Evolutionary conservation across 2,329 filamentous ascomycete species (phyloP).

Genomic region (Tolypocladium cylindrosporum): DNA sequence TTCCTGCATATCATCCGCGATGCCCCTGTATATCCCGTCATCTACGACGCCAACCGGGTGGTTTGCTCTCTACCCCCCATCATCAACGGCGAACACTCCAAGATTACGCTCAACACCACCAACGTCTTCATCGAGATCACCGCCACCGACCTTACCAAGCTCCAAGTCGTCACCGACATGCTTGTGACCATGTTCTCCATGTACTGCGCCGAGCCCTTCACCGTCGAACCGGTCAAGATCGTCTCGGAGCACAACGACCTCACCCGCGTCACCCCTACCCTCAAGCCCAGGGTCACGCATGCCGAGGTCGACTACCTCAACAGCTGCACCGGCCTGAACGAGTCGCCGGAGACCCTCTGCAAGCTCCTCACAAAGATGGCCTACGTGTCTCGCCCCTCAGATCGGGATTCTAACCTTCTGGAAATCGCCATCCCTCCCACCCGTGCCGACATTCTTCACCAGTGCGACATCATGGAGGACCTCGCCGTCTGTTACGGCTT

Average conservation of each 20-base stretch:
- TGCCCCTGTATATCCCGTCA: constrained; percentile 88
- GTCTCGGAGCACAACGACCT: constrained; percentile 84
- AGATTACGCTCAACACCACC: constrained; percentile 82
- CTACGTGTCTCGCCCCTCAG: constrained; percentile 67
- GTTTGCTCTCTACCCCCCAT: constrained; percentile 95
- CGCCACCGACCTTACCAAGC: constrained; percentile 88
- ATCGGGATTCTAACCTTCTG: constrained; percentile 57
- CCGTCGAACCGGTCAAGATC: constrained; percentile 87
- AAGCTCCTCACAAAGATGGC: constrained; percentile 82
- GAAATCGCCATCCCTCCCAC: constrained; percentile 81
- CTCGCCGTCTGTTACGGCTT: constrained; percentile 94
- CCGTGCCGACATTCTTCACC: constrained; percentile 87
- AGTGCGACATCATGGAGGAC: constrained; percentile 98
- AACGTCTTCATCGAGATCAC: constrained; percentile 98
- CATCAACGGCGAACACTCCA: constrained; percentile 95
- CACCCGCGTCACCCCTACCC: constrained; percentile 69
- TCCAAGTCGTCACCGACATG: constrained; percentile 92
- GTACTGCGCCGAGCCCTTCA: constrained; percentile 82
- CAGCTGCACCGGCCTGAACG: constrained; percentile 73
- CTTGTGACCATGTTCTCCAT: constrained; percentile 95
- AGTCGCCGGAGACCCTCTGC: constrained; percentile 67
- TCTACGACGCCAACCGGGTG: constrained; percentile 77
- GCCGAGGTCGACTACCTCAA: constrained; percentile 93
- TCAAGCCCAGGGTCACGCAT: constrained; percentile 65
- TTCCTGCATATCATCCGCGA: constrained; percentile 93